These are phyloP conservation scores for Coemansia sp. DNA, from an alignment of 192 early-diverging fungal species.

Conservation along the genomic window DNA sequence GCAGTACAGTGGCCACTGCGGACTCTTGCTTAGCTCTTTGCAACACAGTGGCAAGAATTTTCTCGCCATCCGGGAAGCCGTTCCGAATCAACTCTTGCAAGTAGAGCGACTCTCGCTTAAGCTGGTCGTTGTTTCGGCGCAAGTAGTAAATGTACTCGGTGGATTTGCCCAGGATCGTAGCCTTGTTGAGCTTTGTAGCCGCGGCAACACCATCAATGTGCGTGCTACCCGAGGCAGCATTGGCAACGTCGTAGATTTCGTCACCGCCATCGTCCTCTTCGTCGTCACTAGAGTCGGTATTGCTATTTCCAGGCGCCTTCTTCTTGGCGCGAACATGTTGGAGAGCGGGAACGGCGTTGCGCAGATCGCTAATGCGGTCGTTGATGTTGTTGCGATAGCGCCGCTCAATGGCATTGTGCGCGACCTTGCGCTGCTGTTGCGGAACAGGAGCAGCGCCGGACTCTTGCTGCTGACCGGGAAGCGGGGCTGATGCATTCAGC, in stretches of 20 bases:
- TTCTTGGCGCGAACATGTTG: conserved; percentile 45
- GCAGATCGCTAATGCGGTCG: conserved; percentile 86
- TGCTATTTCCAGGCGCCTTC: conserved; percentile 44
- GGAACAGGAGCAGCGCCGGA: neutral
- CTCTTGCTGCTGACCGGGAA: neutral
- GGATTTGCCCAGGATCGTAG: conserved; percentile 84
- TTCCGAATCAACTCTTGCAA: conserved; percentile 34
- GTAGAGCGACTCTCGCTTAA: conserved; percentile 40
- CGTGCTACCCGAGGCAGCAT: conserved; percentile 14
- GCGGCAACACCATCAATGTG: conserved; percentile 79
- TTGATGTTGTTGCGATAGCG: conserved; percentile 97
- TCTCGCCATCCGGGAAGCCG: conserved; percentile 28
- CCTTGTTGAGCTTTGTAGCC: conserved; percentile 90
- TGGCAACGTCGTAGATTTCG: conserved; percentile 26
- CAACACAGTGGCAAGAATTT: conserved; percentile 16
- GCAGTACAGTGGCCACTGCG: conserved; percentile 16
- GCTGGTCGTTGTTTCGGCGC: conserved; percentile 41
- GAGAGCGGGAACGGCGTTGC: conserved; percentile 82
- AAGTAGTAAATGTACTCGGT: conserved; percentile 84
- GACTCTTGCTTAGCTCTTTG: conserved; percentile 34
- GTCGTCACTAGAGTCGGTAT: conserved; percentile 40
- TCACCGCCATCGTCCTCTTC: conserved; percentile 54
- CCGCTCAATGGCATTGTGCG: conserved; percentile 94
- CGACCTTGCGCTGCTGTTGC: conserved; percentile 79
- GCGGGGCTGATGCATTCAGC: neutral